phyloP scores from a whole-genome alignment of 768 basidiomycete genomes.

The Pisolithus microcarpus region DNA sequence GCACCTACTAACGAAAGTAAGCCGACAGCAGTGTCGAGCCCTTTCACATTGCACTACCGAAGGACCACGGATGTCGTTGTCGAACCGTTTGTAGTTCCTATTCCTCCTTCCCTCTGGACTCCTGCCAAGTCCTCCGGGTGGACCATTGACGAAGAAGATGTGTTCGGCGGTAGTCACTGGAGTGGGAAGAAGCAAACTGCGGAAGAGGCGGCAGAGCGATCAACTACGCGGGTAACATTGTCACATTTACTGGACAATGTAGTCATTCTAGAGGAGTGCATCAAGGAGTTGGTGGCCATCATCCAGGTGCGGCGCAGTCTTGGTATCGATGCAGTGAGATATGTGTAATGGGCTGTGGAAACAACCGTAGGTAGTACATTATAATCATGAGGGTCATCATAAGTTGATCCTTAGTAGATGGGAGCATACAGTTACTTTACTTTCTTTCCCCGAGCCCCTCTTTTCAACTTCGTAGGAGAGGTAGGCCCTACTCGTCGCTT shows the following conservation, averaged over 20 bases:
- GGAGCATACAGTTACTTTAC: conserved; percentile 20
- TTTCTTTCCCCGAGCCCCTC: conserved; percentile 28
- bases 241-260: conserved; percentile 88
- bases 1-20: conserved; percentile 37
- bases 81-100: conserved; percentile 59
- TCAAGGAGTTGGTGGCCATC: conserved; percentile 87
- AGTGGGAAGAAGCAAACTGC: conserved; percentile 24
- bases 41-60: conserved; percentile 81
- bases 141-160: conserved; percentile 69
- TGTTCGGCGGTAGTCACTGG: conserved; percentile 42
- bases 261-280: conserved; percentile 88
- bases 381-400: background rate
- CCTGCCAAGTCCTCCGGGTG: conserved; percentile 45
- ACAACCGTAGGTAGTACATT: conserved; percentile 1
- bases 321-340: conserved; percentile 78
- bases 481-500: conserved; percentile 36
- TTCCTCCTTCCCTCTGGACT: conserved; percentile 58
- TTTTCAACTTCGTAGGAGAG: conserved; percentile 27
- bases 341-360: conserved; percentile 39
- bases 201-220: conserved; percentile 19
- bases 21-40: conserved; percentile 50
- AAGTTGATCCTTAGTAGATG: background rate
- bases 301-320: conserved; percentile 76
- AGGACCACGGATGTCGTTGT: conserved; percentile 65
- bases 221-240: conserved; percentile 52